Evolutionary conservation across 352 stramenopile species (phyloP).

Genomic region (Achlya hypogyna): DNA sequence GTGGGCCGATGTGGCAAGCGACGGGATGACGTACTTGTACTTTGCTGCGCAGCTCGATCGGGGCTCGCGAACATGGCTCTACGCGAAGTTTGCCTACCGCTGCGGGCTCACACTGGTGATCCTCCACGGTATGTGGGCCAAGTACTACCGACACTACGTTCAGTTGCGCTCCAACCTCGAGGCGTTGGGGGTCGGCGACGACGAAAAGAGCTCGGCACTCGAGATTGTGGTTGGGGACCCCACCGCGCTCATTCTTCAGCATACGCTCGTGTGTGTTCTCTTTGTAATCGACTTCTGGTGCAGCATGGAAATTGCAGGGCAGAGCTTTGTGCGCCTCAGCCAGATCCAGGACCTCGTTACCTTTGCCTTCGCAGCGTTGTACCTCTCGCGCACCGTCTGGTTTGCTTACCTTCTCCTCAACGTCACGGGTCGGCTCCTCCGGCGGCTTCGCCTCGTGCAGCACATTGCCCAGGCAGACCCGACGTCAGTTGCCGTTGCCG

Average conservation of each 20-base stretch:
- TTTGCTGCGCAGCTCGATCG: background rate
- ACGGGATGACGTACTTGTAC: background rate
- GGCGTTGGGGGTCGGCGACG: background rate
- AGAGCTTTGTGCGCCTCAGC: background rate
- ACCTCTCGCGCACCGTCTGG: conserved; percentile 3
- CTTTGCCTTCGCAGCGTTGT: background rate
- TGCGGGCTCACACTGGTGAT: background rate
- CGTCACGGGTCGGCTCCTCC: background rate
- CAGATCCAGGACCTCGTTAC: background rate
- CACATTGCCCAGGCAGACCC: background rate
- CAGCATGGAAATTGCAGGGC: background rate
- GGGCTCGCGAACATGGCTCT: background rate
- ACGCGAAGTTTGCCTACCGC: background rate
- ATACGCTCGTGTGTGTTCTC: background rate
- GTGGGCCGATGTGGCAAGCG: background rate
- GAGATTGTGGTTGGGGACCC: conserved; percentile 11
- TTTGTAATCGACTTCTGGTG: conserved; percentile 11
- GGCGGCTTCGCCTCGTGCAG: background rate
- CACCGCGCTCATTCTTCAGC: background rate
- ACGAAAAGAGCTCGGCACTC: background rate
- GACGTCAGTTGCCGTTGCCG: background rate
- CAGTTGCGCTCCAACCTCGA: background rate
- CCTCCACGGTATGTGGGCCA: background rate
- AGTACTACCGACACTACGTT: background rate
- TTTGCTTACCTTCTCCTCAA: background rate